Conservation (phyloP, 352 stramenopile species). For the Pythium rishiriense region DNA sequence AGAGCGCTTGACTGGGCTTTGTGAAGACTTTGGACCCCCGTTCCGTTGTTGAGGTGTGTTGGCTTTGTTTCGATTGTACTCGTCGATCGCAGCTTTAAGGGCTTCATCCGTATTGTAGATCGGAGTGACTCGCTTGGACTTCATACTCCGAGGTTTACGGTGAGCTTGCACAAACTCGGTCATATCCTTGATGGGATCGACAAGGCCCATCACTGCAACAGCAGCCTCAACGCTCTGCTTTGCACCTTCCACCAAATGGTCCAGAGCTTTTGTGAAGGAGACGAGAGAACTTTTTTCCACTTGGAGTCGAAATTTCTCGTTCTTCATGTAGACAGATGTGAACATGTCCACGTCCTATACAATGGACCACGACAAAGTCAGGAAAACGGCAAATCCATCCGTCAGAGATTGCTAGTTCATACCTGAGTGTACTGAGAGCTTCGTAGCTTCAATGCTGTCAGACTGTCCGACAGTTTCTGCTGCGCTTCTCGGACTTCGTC, state of each 20-base stretch:
- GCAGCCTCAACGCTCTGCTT: slow-evolving; percentile 38
- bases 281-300: slow-evolving; percentile 78
- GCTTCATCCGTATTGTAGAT: slow-evolving; percentile 47
- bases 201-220: slow-evolving; percentile 46
- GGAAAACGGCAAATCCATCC: not conserved
- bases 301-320: slow-evolving; percentile 84
- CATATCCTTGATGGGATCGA: slow-evolving; percentile 60
- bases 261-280: slow-evolving; percentile 66
- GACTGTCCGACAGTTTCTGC: slow-evolving; percentile 28
- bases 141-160: slow-evolving; percentile 42
- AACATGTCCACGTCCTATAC: slow-evolving; percentile 70
- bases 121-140: slow-evolving; percentile 45
- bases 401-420: not conserved
- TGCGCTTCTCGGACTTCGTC: slow-evolving; percentile 47
- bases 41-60: slow-evolving; percentile 12
- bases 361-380: not conserved
- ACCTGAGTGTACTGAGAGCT: slow-evolving; percentile 68
- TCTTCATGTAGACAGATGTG: slow-evolving; percentile 82
- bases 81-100: slow-evolving; percentile 55
- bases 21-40: slow-evolving; percentile 10
- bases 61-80: slow-evolving; percentile 38
- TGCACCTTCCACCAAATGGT: slow-evolving; percentile 54
- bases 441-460: slow-evolving; percentile 37
- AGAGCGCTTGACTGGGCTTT: slow-evolving; percentile 17
- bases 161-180: slow-evolving; percentile 60